A percentile compares a stretch with the other conserved stretches of the same genome.
Conservation (phyloP, 2,329 filamentous ascomycete species). For the Microdochium bolleyi region DNA sequence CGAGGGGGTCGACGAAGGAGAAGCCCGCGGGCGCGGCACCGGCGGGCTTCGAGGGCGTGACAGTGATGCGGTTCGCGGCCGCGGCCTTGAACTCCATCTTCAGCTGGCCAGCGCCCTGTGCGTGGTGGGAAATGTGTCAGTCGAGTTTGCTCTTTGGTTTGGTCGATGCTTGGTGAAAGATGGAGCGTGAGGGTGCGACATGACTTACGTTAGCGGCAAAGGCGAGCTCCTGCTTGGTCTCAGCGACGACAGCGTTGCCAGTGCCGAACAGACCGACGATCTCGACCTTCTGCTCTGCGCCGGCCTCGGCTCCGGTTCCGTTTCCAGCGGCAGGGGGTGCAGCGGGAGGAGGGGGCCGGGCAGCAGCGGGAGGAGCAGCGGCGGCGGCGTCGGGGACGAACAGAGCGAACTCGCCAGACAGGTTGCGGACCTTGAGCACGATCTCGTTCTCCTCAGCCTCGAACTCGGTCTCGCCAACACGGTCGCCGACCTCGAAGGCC, state of each 20-base stretch:
- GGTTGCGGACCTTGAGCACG: not conserved
- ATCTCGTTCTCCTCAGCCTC: not conserved
- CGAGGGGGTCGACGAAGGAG: conserved; percentile 7
- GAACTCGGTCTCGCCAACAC: not conserved
- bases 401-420: not conserved
- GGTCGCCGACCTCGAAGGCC: not conserved
- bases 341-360: not conserved
- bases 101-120: conserved; percentile 4
- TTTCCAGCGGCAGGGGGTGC: not conserved
- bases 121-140: not conserved
- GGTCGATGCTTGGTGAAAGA: too few relatives aligned
- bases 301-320: not conserved
- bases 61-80: conserved; percentile 4
- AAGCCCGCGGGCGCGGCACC: conserved; percentile 3
- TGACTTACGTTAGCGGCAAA: conserved; percentile 5
- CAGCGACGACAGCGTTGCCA: conserved; percentile 1
- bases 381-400: not conserved
- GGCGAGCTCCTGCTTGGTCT: conserved; percentile 4
- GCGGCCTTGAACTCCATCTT: conserved; percentile 8
- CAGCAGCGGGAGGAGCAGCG: not conserved
- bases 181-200: too few relatives aligned
- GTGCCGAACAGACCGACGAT: conserved; percentile 4
- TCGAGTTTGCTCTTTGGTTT: too few relatives aligned
- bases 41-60: conserved; percentile 4
- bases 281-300: conserved; percentile 3